phyloP scores from a whole-genome alignment of 805 yeast genomes.

The Crinitomyces ghanaensis region DNA sequence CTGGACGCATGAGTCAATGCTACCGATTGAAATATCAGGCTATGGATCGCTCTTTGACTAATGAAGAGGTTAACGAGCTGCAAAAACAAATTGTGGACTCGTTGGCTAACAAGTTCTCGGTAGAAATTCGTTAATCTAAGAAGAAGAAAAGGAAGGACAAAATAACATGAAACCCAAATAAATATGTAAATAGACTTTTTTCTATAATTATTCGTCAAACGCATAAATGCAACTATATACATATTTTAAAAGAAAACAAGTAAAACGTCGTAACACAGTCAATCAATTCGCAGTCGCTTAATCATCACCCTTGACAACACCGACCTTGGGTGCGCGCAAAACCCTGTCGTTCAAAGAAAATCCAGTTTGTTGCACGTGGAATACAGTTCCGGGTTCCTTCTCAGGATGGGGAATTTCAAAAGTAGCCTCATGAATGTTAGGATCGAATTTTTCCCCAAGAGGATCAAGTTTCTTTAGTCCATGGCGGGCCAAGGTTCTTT shows the following conservation, averaged over 20 bases:
- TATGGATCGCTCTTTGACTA: slow-evolving; percentile 86
- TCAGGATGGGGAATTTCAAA: slow-evolving; percentile 80
- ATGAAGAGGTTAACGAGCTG: slow-evolving; percentile 66
- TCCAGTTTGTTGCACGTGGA: slow-evolving; percentile 88
- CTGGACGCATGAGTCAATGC: slow-evolving; percentile 66
- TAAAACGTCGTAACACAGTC: no score
- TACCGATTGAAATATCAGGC: slow-evolving; percentile 88
- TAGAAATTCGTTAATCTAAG: slow-evolving; percentile 46
- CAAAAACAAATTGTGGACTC: slow-evolving; percentile 54
- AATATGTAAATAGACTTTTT: slow-evolving; percentile 1
- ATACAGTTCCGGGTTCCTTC: slow-evolving; percentile 84
- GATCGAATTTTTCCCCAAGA: slow-evolving; percentile 74
- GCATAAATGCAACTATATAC: slow-evolving; percentile 2
- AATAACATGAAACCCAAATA: no score
- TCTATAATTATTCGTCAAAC: not conserved
- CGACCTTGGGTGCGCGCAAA: slow-evolving; percentile 91
- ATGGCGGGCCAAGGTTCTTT: slow-evolving; percentile 68
- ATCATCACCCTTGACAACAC: slow-evolving; percentile 59
- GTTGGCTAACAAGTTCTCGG: slow-evolving; percentile 40
- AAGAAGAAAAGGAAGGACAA: not conserved
- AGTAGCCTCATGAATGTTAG: slow-evolving; percentile 86
- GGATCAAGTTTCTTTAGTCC: slow-evolving; percentile 79
- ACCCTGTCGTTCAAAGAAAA: slow-evolving; percentile 79
- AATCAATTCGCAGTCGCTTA: slow-evolving; percentile 15
- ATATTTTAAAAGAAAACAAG: not conserved